These are phyloP conservation scores for Terana coerulea DNA, from an alignment of 768 basidiomycete species.

Conservation along the genomic window DNA sequence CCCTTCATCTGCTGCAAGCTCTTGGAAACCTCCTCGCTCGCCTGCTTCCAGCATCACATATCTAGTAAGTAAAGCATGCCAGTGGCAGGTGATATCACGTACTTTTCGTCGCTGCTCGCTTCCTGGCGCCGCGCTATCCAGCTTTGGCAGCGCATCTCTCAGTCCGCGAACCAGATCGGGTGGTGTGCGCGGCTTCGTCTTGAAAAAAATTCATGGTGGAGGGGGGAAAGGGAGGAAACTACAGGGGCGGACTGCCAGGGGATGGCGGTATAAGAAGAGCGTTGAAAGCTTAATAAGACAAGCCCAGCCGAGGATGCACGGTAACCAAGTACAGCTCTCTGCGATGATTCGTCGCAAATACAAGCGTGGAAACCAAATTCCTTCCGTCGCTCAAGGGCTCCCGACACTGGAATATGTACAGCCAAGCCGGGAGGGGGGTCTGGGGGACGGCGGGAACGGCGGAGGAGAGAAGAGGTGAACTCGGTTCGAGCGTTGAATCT, in stretches of 20 bases:
- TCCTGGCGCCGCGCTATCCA: conserved; percentile 72
- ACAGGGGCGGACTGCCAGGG: background rate
- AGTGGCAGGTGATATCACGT: conserved; percentile 17
- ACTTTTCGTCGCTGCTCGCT: conserved; percentile 82
- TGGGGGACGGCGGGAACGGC: too few relatives aligned
- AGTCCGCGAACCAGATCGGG: conserved; percentile 83
- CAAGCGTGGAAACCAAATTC: too few relatives aligned
- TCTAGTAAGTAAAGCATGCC: background rate
- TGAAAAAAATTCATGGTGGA: conserved; percentile 89
- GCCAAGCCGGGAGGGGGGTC: too few relatives aligned
- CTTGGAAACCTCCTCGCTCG: conserved; percentile 86
- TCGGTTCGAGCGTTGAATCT: conserved; percentile 3
- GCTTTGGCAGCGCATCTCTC: conserved; percentile 71
- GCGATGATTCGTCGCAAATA: conserved; percentile 1
- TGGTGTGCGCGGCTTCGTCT: conserved; percentile 83
- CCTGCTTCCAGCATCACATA: conserved; percentile 39
- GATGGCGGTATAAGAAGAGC: background rate
- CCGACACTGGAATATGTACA: too few relatives aligned
- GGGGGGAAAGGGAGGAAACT: background rate
- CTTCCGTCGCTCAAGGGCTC: too few relatives aligned
- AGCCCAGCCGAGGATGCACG: background rate
- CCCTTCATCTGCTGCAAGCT: conserved; percentile 88
- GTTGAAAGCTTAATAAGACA: background rate
- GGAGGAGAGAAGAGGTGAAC: too few relatives aligned
- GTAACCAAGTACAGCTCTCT: conserved; percentile 4